Percentiles rank a stretch among this genome's conserved stretches.
These are phyloP conservation scores for Articulospora tetracladia DNA, from an alignment of 495 filamentous ascomycete species.

Conservation along the genomic window DNA sequence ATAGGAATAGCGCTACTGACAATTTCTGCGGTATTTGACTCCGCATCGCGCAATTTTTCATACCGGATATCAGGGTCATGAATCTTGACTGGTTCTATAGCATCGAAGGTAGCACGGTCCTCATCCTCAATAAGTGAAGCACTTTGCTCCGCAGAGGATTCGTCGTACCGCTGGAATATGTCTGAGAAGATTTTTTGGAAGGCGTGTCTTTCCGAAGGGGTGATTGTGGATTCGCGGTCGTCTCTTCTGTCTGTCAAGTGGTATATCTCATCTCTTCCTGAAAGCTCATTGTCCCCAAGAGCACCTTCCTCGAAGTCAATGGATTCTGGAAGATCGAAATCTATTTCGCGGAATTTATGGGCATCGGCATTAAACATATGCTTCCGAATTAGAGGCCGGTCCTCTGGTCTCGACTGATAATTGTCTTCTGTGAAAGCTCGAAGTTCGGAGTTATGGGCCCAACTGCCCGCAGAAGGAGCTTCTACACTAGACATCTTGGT, in stretches of 20 bases:
- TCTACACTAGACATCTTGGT: slow-evolving; percentile 1
- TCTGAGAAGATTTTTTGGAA: slow-evolving; percentile 60
- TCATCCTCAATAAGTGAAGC: not conserved
- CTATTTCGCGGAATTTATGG: not conserved
- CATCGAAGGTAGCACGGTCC: not conserved
- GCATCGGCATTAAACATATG: not conserved
- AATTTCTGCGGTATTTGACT: slow-evolving; percentile 10
- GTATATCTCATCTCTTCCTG: slow-evolving; percentile 12
- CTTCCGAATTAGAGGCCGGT: not conserved
- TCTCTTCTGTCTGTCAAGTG: not conserved
- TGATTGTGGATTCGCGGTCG: slow-evolving; percentile 45
- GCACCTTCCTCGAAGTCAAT: slow-evolving; percentile 12
- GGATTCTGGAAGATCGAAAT: not conserved
- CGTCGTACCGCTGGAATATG: slow-evolving; percentile 29
- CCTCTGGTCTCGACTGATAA: not conserved
- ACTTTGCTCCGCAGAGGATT: not conserved
- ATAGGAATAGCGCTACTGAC: slow-evolving; percentile 1
- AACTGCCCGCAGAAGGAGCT: not conserved
- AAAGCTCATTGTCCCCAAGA: not conserved
- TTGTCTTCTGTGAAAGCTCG: slow-evolving; percentile 3
- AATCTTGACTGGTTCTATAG: not conserved
- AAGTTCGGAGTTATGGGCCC: not conserved
- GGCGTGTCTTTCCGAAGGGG: slow-evolving; percentile 45
- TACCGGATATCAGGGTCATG: not conserved
- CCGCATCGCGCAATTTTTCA: not conserved